These are phyloP conservation scores for Penicillium sp. DNA, from an alignment of 2,329 filamentous ascomycete genomes.

Conservation along the genomic window DNA sequence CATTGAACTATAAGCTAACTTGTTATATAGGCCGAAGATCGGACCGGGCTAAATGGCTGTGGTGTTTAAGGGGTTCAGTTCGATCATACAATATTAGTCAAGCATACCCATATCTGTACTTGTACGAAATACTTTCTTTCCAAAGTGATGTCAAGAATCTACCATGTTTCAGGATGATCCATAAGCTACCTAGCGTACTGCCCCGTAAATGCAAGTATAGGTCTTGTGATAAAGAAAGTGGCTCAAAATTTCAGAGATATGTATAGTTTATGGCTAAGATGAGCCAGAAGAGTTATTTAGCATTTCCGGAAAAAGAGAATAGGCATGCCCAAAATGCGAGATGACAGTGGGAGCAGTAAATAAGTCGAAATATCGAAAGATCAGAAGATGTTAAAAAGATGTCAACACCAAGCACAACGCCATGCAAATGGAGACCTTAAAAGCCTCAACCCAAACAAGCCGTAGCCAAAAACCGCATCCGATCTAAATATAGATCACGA, in stretches of 20 bases:
- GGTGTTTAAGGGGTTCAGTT: neutral
- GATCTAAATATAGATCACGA: conserved; percentile 9
- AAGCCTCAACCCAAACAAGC: conserved; percentile 1
- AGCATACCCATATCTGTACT: neutral
- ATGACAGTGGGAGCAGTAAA: neutral
- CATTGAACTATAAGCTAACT: conserved; percentile 14
- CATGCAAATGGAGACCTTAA: conserved; percentile 20
- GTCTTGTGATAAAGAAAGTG: neutral
- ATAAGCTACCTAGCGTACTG: neutral
- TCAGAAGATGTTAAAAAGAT: neutral
- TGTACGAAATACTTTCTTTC: neutral
- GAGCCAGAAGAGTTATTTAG: conserved; percentile 20
- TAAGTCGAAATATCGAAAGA: neutral
- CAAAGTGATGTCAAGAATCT: neutral
- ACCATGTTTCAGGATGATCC: neutral
- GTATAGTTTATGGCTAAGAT: conserved; percentile 5
- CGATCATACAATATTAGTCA: neutral
- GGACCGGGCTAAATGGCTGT: conserved; percentile 37
- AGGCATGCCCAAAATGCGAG: conserved; percentile 8
- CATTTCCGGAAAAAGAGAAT: conserved; percentile 16
- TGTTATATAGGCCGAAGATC: conserved; percentile 37
- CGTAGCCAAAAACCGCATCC: conserved; percentile 14
- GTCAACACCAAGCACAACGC: conserved; percentile 28
- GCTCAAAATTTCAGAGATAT: neutral
- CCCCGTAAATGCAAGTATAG: too few species aligned